Evolutionary conservation across 495 filamentous ascomycete genomes (phyloP).

Genomic region (Penicillium longicatenatum): DNA sequence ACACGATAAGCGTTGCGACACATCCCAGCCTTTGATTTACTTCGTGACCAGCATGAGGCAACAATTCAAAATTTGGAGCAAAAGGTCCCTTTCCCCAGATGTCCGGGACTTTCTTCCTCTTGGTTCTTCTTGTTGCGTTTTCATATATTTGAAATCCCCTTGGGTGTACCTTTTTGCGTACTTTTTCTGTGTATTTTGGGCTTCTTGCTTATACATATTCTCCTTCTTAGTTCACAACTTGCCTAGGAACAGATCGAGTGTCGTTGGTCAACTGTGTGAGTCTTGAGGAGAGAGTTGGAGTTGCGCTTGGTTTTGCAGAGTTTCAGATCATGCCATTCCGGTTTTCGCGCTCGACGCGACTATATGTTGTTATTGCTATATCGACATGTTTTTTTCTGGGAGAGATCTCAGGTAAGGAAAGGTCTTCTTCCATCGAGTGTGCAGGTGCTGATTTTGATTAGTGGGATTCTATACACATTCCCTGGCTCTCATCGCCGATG

Average conservation of each 20-base stretch:
- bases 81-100: neutral
- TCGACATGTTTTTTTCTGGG: constrained; percentile 53
- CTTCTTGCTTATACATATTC: too few relatives aligned
- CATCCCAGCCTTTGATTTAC: constrained; percentile 12
- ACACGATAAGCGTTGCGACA: constrained; percentile 13
- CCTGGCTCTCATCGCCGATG: constrained; percentile 85
- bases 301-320: neutral
- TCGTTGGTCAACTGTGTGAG: neutral
- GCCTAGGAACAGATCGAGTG: neutral
- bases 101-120: neutral
- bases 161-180: neutral
- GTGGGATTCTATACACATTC: constrained; percentile 82
- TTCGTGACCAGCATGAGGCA: constrained; percentile 16
- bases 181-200: neutral
- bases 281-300: neutral
- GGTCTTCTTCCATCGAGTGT: neutral
- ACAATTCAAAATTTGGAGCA: constrained; percentile 5
- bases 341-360: constrained; percentile 40
- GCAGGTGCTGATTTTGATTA: constrained; percentile 20
- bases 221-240: too few relatives aligned
- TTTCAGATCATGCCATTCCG: constrained; percentile 25
- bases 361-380: constrained; percentile 49
- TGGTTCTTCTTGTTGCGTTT: neutral
- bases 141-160: neutral
- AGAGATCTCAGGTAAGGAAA: constrained; percentile 48